Percentiles rank a stretch among this genome's conserved stretches.
Evolutionary conservation across 129 eudicot genomes (phyloP).

Genomic region (Daucus carota): DNA sequence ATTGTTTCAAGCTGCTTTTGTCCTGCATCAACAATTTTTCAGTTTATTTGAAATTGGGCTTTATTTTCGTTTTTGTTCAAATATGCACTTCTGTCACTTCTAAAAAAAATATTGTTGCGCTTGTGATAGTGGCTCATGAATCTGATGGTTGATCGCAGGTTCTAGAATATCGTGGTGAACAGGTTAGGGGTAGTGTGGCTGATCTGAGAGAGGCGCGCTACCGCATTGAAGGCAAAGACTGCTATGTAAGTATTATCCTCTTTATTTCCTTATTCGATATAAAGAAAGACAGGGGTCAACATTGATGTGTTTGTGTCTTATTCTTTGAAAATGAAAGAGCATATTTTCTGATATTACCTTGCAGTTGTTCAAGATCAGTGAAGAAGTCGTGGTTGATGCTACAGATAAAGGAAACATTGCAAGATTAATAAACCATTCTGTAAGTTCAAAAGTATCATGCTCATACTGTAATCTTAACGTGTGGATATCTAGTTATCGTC

Average conservation of each 20-base stretch:
- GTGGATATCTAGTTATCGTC: background rate
- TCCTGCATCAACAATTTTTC: background rate
- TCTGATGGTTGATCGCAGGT: constrained; percentile 40
- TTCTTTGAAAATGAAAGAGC: background rate
- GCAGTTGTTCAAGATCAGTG: constrained; percentile 94
- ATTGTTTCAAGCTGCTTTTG: no score
- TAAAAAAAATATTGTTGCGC: no score
- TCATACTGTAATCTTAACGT: background rate
- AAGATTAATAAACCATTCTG: constrained; percentile 89
- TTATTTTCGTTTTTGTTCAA: background rate
- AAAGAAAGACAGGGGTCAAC: background rate
- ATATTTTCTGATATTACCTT: constrained; percentile 11
- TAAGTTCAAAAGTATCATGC: constrained; percentile 18
- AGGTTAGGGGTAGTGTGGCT: constrained; percentile 91
- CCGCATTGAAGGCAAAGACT: constrained; percentile 83
- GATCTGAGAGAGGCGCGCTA: constrained; percentile 89
- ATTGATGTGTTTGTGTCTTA: background rate
- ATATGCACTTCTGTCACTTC: constrained; percentile 4
- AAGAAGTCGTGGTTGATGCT: constrained; percentile 96
- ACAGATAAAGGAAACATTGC: constrained; percentile 96
- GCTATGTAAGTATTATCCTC: constrained; percentile 59
- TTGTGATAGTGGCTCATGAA: constrained; percentile 11
- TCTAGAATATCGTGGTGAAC: constrained; percentile 97
- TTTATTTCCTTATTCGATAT: background rate
- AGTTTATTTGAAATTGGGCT: background rate